Conservation (phyloP, 177 flowering plant species). For the Vitis hybrid region DNA sequence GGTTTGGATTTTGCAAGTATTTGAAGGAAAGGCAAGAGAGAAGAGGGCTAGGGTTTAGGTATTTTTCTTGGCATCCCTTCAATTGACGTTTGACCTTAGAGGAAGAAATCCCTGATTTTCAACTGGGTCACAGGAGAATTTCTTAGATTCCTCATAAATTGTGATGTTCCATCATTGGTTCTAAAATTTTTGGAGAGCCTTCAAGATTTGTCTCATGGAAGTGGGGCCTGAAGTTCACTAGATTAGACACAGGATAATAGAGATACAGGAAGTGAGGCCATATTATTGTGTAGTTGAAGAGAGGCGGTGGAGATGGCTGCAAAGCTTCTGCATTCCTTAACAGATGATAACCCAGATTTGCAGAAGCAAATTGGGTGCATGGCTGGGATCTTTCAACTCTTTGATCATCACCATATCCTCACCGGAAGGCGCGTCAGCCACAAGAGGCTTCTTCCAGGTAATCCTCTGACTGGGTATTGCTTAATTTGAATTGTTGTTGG, state of each 20-base stretch:
- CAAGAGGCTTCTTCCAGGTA: conserved; percentile 65
- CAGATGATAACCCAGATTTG: conserved; percentile 90
- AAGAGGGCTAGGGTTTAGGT: background rate
- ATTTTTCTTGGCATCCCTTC: background rate
- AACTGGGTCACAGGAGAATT: conserved; percentile 10
- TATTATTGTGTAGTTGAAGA: conserved; percentile 11
- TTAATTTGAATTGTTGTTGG: conserved; percentile 5
- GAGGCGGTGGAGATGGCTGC: conserved; percentile 64
- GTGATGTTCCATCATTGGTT: conserved; percentile 2
- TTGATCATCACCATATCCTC: conserved; percentile 68
- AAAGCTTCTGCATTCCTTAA: conserved; percentile 75
- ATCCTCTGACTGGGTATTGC: conserved; percentile 3
- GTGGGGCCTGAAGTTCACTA: background rate
- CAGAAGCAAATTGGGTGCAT: conserved; percentile 95
- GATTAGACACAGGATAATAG: background rate
- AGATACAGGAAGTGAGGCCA: conserved; percentile 1
- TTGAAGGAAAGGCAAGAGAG: conserved; percentile 2
- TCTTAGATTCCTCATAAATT: conserved; percentile 4
- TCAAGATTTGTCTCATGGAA: background rate
- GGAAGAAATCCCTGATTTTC: background rate
- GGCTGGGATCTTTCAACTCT: conserved; percentile 87
- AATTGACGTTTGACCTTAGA: conserved; percentile 7
- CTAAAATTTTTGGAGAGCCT: conserved; percentile 8
- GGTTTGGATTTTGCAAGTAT: conserved; percentile 5
- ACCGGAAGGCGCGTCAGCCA: conserved; percentile 54